A percentile compares a stretch with the other conserved stretches of the same genome.
Conservation (phyloP, 23 red algal genomes). For the Gracilaria gracilis region DNA sequence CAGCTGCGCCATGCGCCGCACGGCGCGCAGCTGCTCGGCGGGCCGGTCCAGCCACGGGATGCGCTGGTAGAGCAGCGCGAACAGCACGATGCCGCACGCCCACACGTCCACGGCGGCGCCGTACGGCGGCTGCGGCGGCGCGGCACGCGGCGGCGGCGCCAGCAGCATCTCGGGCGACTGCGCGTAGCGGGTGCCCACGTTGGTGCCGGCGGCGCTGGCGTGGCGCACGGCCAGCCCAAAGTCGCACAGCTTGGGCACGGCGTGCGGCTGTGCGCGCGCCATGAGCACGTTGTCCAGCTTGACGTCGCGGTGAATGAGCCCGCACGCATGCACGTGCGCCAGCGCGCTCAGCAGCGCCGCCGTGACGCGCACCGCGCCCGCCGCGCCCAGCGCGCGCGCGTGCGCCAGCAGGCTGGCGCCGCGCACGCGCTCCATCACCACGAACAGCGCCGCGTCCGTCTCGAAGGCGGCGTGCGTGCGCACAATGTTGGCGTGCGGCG, state of each 20-base stretch:
- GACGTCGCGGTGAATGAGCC: constrained; percentile 93
- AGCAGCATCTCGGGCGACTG: background rate
- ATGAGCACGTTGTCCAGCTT: constrained; percentile 91
- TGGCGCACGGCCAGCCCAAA: constrained; percentile 7
- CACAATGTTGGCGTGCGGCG: background rate
- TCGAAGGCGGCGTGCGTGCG: constrained; percentile 9
- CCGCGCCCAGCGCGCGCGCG: background rate
- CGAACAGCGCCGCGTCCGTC: background rate
- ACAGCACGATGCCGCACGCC: constrained; percentile 83
- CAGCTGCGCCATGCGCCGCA: background rate
- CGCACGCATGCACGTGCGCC: constrained; percentile 69
- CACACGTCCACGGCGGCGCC: constrained; percentile 74
- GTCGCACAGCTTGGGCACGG: background rate
- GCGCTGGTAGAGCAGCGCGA: constrained; percentile 36
- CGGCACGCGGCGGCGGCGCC: background rate
- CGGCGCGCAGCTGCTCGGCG: background rate
- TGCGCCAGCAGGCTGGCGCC: background rate
- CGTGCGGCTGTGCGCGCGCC: background rate
- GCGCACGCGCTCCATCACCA: background rate
- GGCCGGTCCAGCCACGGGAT: constrained; percentile 8
- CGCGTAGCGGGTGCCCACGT: constrained; percentile 5
- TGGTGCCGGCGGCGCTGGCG: background rate
- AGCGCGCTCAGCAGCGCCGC: constrained; percentile 75
- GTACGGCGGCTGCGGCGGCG: background rate
- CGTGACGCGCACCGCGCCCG: constrained; percentile 8